These are phyloP conservation scores for Quercus bicolor DNA, from an alignment of 306 rosid genomes.

Conservation along the genomic window DNA sequence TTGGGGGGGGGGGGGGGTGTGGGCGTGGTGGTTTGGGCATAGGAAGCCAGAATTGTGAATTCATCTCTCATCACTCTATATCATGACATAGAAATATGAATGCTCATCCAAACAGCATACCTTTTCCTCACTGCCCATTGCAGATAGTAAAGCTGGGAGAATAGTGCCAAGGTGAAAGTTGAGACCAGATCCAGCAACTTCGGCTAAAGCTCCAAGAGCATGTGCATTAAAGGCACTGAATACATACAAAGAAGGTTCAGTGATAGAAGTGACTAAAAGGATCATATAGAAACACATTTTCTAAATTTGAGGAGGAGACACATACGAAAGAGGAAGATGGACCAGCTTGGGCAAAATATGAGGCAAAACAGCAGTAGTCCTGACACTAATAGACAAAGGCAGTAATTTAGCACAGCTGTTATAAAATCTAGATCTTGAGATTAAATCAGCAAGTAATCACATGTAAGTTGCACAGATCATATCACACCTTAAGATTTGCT, in stretches of 20 bases:
- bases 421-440: not conserved
- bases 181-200: constrained; percentile 95
- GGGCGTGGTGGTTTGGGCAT: no score
- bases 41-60: constrained; percentile 1
- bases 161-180: constrained; percentile 74
- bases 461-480: not conserved
- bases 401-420: constrained; percentile 17
- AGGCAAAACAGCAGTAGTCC: constrained; percentile 91
- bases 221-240: constrained; percentile 91
- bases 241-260: constrained; percentile 10
- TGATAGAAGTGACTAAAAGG: not conserved
- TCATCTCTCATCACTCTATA: constrained; percentile 6
- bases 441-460: constrained; percentile 5
- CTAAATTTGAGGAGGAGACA: constrained; percentile 17
- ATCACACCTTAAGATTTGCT: constrained; percentile 85
- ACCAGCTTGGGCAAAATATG: constrained; percentile 95
- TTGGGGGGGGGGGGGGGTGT: no score
- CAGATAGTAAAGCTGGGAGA: constrained; percentile 87
- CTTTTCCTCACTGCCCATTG: constrained; percentile 72
- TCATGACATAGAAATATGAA: constrained; percentile 18
- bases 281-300: constrained; percentile 7
- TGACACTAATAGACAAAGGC: constrained; percentile 48
- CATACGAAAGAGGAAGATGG: constrained; percentile 88
- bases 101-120: constrained; percentile 26
- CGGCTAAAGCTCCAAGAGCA: constrained; percentile 97